Conservation (phyloP, 2,329 filamentous ascomycete species). For the Fusarium paranaense region DNA sequence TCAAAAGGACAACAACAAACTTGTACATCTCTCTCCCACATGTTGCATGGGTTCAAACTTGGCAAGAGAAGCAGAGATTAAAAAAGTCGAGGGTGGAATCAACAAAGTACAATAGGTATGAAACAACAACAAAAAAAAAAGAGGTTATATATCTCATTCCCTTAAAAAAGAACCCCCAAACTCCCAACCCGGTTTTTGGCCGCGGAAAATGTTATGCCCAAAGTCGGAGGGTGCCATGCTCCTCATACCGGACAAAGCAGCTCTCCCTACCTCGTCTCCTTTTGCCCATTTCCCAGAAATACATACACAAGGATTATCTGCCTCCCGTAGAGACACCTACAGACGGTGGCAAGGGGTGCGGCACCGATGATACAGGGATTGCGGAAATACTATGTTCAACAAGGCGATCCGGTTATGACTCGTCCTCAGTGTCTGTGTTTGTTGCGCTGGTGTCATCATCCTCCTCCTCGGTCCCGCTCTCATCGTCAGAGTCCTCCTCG, state of each 20-base stretch:
- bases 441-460: constrained; percentile 75
- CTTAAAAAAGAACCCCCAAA: constrained; percentile 25
- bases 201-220: constrained; percentile 25
- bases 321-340: constrained; percentile 12
- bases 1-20: neutral
- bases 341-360: neutral
- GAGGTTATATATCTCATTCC: constrained; percentile 21
- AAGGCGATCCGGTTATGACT: constrained; percentile 54
- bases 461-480: constrained; percentile 83
- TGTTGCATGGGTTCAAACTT: neutral
- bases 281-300: constrained; percentile 16
- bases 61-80: neutral
- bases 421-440: constrained; percentile 75
- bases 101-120: constrained; percentile 10
- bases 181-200: constrained; percentile 30
- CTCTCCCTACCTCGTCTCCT: neutral
- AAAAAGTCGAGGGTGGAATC: neutral
- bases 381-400: constrained; percentile 10
- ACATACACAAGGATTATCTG: constrained; percentile 26
- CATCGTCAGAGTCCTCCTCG: constrained; percentile 76
- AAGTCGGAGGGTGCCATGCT: constrained; percentile 19
- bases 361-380: constrained; percentile 12
- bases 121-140: neutral
- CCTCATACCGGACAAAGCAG: neutral
- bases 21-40: neutral